Conservation (phyloP, 2,329 filamentous ascomycete species). For the Arthrocladium fulminans region DNA sequence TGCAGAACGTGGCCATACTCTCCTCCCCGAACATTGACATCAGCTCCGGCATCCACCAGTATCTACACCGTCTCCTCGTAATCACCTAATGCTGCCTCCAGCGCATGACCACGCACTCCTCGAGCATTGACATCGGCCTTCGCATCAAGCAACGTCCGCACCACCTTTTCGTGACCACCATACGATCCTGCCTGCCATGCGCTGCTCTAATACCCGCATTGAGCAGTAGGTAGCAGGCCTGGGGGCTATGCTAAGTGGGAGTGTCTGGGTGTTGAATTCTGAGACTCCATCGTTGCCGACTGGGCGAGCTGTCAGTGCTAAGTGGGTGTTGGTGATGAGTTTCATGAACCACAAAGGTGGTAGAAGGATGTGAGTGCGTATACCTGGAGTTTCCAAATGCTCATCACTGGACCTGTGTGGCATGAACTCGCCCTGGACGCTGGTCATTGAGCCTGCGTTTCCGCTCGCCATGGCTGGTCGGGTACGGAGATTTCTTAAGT, state of each 20-base stretch:
- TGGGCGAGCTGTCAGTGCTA: slow-evolving; percentile 56
- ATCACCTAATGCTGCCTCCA: no score
- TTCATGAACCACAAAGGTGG: neutral
- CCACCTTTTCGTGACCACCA: no score
- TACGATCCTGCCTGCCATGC: no score
- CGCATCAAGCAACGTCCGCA: no score
- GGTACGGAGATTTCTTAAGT: neutral
- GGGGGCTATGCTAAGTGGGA: slow-evolving; percentile 57
- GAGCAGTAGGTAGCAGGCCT: slow-evolving; percentile 35
- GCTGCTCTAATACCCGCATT: no score
- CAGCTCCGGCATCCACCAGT: no score
- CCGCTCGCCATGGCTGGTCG: slow-evolving; percentile 34
- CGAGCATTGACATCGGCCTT: no score
- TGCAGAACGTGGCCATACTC: no score
- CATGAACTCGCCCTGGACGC: slow-evolving; percentile 49
- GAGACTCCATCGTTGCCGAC: slow-evolving; percentile 49
- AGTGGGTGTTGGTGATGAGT: slow-evolving; percentile 12
- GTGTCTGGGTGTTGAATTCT: slow-evolving; percentile 55
- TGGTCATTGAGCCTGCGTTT: slow-evolving; percentile 47
- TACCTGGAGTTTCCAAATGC: slow-evolving; percentile 47
- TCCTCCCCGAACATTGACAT: no score
- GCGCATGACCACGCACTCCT: no score
- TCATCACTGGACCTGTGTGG: slow-evolving; percentile 43
- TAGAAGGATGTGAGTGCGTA: slow-evolving; percentile 32
- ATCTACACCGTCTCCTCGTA: no score